Base-by-base conservation (phyloP, 2,329 filamentous ascomycete species). In the Sporothrix schenckii region DNA sequence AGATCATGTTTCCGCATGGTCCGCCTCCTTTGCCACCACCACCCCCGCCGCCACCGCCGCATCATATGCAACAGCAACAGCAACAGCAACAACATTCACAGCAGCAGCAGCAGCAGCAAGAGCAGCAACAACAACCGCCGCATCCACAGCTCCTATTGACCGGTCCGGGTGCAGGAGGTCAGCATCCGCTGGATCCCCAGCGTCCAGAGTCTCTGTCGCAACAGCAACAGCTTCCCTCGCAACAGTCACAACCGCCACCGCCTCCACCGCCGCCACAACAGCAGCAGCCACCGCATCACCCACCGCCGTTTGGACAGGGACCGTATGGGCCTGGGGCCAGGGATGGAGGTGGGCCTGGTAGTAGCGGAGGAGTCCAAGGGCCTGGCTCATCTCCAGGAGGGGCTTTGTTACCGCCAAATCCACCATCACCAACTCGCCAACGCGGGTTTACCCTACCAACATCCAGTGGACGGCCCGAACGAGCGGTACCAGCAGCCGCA, bases 1-100 rank as follows among this genome's bases (percentile, higher is more conserved):
- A 91, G 75, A 88, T 87, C 75, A 84, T 90, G 77, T 81, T 83
- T 24, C 71, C 73, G 5, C 69, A 80, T 80, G 70, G 86, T 82
- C 70, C 69, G 14, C 69, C 70, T n/a, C 68, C 67, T 39, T 6
- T 21, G 47, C 41, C 21, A 63, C 63, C 63, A 44, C 58, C 61
- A 14, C 56, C 27, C 3, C 69, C 27, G 6, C 71, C 47, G 7
- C 61, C 44, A 4, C 68, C 47, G 2, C 70, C 60, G 4, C 68
- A 53, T 34, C 65, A 65, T 19, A 21, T 41, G 73, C 79, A 86
- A 69, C 79, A 83, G 4, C 27, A 39, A 73, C 79, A 83, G 4
- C 27, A 39, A 73, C 79, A 87, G 47, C 79, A 19, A 14, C 41
- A 65, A 30, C 61, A 49, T 10, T 84, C 85, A 73, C 79, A 80